A percentile compares a stretch with the other conserved stretches of the same genome.
These are phyloP conservation scores for Plasmodium vivax DNA, from an alignment of 169 alveolate genomes.

Conservation along the genomic window DNA sequence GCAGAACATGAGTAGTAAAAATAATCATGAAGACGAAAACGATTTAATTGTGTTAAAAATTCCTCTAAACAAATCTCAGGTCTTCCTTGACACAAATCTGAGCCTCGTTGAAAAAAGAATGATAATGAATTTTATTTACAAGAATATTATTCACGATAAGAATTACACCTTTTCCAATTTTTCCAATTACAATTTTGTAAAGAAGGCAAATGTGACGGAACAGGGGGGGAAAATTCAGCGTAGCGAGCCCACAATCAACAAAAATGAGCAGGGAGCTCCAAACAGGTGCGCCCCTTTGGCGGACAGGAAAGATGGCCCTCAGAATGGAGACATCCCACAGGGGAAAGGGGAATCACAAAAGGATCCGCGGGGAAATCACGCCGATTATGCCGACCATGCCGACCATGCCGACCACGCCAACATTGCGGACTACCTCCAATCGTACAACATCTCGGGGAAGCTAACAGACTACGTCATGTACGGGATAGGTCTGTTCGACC, in stretches of 20 bases:
- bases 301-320: neutral
- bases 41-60: constrained; percentile 47
- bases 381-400: neutral
- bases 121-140: constrained; percentile 66
- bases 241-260: neutral
- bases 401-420: neutral
- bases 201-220: constrained; percentile 10
- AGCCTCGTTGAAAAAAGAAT: constrained; percentile 61
- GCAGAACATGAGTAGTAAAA: neutral
- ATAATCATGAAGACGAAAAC: neutral
- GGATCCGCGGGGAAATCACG: neutral
- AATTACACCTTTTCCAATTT: constrained; percentile 47
- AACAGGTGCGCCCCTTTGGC: neutral
- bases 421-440: constrained; percentile 17
- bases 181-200: constrained; percentile 44
- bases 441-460: constrained; percentile 30
- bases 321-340: neutral
- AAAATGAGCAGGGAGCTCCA: neutral
- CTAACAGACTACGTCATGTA: constrained; percentile 37
- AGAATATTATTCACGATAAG: constrained; percentile 51
- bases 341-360: neutral
- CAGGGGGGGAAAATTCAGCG: neutral
- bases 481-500: constrained; percentile 62
- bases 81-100: constrained; percentile 36
- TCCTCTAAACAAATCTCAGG: constrained; percentile 67